Evolutionary conservation across 495 filamentous ascomycete species (phyloP).

Genomic region (Echria macrotheca): DNA sequence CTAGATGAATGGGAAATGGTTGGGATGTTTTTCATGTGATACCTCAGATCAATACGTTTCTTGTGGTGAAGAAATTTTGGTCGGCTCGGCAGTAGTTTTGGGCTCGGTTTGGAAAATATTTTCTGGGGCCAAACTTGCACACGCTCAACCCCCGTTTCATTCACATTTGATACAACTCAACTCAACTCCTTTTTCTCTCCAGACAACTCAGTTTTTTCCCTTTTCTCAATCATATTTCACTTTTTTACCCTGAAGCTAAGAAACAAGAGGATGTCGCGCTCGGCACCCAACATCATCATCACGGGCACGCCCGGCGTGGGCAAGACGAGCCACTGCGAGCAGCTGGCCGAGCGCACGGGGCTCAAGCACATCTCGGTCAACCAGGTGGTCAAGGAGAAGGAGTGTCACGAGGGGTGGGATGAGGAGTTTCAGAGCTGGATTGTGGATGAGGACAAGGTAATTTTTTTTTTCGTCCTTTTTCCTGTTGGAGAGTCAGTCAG

Average conservation of each 20-base stretch:
- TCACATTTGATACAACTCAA: not conserved
- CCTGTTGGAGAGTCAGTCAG: not conserved
- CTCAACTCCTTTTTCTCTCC: too few species aligned
- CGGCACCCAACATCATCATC: slow-evolving; percentile 81
- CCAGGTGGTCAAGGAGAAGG: slow-evolving; percentile 76
- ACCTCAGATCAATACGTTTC: not conserved
- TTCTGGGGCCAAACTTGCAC: not conserved
- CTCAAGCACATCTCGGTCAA: slow-evolving; percentile 86
- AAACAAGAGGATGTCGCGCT: slow-evolving; percentile 42
- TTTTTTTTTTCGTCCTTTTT: slow-evolving; percentile 20
- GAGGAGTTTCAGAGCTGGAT: slow-evolving; percentile 83
- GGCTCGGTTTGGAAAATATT: slow-evolving; percentile 1
- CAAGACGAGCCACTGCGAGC: slow-evolving; percentile 84
- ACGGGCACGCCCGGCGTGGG: slow-evolving; percentile 94
- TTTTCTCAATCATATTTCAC: too few species aligned
- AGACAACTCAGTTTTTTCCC: too few species aligned
- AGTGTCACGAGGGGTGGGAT: slow-evolving; percentile 79
- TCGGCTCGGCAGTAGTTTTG: not conserved
- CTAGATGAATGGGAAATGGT: not conserved
- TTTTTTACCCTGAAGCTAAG: too few species aligned
- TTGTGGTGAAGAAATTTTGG: not conserved
- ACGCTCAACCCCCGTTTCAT: not conserved
- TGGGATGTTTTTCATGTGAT: not conserved
- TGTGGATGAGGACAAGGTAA: slow-evolving; percentile 93
- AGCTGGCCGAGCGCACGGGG: slow-evolving; percentile 56